These are phyloP conservation scores for Candida sphagnicola DNA, from an alignment of 805 yeast genomes.

Conservation along the genomic window DNA sequence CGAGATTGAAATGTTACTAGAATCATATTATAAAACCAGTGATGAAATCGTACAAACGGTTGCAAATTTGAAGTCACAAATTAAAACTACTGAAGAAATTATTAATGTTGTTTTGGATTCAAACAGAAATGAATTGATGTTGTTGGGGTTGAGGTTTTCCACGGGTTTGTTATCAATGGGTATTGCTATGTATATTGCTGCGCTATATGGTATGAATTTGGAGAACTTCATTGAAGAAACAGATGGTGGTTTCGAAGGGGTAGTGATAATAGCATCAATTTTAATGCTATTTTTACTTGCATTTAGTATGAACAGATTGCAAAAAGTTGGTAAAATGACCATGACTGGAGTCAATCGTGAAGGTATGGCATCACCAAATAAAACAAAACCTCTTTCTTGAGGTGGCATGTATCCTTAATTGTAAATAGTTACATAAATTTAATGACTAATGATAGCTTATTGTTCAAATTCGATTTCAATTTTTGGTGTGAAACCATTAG, in stretches of 20 bases:
- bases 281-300: constrained; percentile 44
- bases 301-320: constrained; percentile 54
- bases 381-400: background rate
- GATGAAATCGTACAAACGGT: constrained; percentile 94
- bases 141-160: constrained; percentile 77
- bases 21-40: constrained; percentile 83
- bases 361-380: background rate
- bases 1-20: constrained; percentile 86
- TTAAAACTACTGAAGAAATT: constrained; percentile 90
- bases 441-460: constrained; percentile 1
- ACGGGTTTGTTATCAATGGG: constrained; percentile 82
- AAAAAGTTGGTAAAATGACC: constrained; percentile 68
- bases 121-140: constrained; percentile 89
- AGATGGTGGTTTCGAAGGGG: constrained; percentile 57
- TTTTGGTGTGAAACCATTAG: constrained; percentile 20
- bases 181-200: constrained; percentile 73
- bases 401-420: background rate
- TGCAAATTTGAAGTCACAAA: constrained; percentile 73
- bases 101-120: constrained; percentile 90
- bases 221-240: constrained; percentile 88
- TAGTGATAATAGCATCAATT: constrained; percentile 42
- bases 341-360: constrained; percentile 41
- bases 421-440: background rate
- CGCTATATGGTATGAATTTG: constrained; percentile 94
- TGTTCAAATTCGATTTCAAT: constrained; percentile 28